These are phyloP conservation scores for Calonectria ilicicola DNA, from an alignment of 2,329 filamentous ascomycete species.

Conservation along the genomic window DNA sequence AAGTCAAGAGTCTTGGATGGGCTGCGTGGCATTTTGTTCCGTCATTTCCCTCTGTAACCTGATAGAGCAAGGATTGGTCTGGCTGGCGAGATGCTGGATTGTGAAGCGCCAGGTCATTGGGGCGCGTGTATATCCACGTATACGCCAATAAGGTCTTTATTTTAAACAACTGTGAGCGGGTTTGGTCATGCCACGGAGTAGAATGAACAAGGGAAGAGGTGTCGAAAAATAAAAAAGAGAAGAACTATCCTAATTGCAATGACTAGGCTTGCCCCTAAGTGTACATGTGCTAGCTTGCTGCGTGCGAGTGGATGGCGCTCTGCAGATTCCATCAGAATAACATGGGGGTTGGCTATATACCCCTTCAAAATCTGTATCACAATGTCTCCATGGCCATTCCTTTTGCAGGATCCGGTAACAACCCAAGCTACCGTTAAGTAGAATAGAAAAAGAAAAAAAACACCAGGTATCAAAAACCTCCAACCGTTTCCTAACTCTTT, in stretches of 20 bases:
- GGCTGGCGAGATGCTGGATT: constrained; percentile 43
- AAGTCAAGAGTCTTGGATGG: constrained; percentile 42
- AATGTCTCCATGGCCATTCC: neutral
- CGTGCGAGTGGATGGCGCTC: neutral
- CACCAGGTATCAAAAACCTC: neutral
- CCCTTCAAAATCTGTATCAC: constrained; percentile 7
- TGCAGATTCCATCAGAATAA: constrained; percentile 13
- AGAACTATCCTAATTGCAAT: neutral
- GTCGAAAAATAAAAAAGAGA: constrained; percentile 3
- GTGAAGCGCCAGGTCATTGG: constrained; percentile 39
- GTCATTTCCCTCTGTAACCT: constrained; percentile 47
- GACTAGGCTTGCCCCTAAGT: neutral
- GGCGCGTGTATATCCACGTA: constrained; percentile 40
- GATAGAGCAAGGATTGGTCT: constrained; percentile 49
- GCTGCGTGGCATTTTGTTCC: constrained; percentile 45
- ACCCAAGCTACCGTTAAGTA: neutral
- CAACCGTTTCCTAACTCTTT: neutral
- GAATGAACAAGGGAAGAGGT: constrained; percentile 21
- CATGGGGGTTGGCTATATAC: neutral
- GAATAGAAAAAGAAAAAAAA: neutral
- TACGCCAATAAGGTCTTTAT: constrained; percentile 40
- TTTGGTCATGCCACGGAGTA: constrained; percentile 22
- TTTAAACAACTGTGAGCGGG: constrained; percentile 27
- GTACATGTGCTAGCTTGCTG: neutral
- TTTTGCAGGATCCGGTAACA: neutral